These are phyloP conservation scores for Chenopodium suecicum DNA, from an alignment of 148 eudicot species.

Conservation along the genomic window DNA sequence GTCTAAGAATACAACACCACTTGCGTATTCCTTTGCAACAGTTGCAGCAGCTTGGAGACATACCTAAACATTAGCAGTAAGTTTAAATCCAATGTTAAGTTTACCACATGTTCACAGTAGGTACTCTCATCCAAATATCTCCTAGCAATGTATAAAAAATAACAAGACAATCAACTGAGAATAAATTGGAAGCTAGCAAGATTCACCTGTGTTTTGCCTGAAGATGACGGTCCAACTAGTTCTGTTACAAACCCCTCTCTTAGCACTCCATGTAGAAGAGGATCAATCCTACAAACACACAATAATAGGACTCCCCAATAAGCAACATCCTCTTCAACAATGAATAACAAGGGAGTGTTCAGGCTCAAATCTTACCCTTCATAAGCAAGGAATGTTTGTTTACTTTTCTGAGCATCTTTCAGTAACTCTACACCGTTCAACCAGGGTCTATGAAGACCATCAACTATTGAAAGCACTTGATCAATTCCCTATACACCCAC, in stretches of 20 bases:
- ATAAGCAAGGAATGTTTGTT: constrained; percentile 40
- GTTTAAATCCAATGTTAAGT: background rate
- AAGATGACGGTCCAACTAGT: constrained; percentile 89
- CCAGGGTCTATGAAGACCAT: constrained; percentile 65
- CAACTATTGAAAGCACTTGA: constrained; percentile 52
- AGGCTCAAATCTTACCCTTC: constrained; percentile 45
- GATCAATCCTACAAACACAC: constrained; percentile 46
- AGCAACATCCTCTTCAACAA: constrained; percentile 2
- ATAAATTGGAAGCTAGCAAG: background rate
- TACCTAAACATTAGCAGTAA: constrained; percentile 39
- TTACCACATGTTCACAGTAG: background rate
- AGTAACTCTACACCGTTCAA: constrained; percentile 67
- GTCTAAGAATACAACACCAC: constrained; percentile 64
- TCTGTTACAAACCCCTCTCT: constrained; percentile 69
- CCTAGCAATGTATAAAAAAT: background rate
- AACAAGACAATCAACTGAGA: background rate
- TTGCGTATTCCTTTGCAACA: constrained; percentile 45
- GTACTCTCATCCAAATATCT: background rate
- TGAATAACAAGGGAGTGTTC: background rate
- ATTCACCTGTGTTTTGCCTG: constrained; percentile 87
- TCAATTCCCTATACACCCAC: constrained; percentile 56
- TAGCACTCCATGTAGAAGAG: constrained; percentile 58
- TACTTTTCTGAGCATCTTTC: constrained; percentile 53
- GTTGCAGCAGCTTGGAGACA: constrained; percentile 74
- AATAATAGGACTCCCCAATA: constrained; percentile 1